Evolutionary conservation across 169 alveolate species (phyloP).

Genomic region (Cryptosporidium viatorum): DNA sequence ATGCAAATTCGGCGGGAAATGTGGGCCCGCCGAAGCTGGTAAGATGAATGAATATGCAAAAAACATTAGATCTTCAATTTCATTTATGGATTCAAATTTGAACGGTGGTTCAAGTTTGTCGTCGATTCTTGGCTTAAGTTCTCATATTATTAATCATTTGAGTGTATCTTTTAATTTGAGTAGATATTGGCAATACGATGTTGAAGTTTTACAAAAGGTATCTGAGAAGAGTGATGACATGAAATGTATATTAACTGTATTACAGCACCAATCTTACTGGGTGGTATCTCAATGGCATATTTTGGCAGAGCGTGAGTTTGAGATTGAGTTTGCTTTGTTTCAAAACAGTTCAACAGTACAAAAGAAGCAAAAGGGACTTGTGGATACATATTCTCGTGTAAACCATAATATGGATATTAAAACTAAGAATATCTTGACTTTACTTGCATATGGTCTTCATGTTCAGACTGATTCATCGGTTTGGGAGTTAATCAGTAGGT

Average conservation of each 20-base stretch:
- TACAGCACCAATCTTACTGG: constrained; percentile 71
- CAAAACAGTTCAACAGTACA: constrained; percentile 23
- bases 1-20: constrained; percentile 1
- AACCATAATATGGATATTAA: background rate
- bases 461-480: constrained; percentile 37
- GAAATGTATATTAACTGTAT: constrained; percentile 53
- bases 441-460: constrained; percentile 50
- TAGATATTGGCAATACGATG: constrained; percentile 54
- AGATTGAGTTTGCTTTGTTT: constrained; percentile 60
- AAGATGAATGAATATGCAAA: background rate
- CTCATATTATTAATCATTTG: constrained; percentile 2
- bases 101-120: background rate
- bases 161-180: constrained; percentile 16
- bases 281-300: constrained; percentile 64
- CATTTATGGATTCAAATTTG: background rate
- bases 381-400: background rate
- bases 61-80: background rate
- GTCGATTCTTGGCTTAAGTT: background rate
- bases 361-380: background rate
- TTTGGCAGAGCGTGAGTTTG: constrained; percentile 69
- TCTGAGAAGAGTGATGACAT: constrained; percentile 39
- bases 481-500: constrained; percentile 38
- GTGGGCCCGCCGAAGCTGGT: background rate
- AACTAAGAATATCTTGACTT: constrained; percentile 28
- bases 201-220: constrained; percentile 37